Percentiles rank a stretch among this genome's conserved stretches.
Conservation (phyloP, 1,284 basidiomycete genomes). For the Ganoderma lingzhi region DNA sequence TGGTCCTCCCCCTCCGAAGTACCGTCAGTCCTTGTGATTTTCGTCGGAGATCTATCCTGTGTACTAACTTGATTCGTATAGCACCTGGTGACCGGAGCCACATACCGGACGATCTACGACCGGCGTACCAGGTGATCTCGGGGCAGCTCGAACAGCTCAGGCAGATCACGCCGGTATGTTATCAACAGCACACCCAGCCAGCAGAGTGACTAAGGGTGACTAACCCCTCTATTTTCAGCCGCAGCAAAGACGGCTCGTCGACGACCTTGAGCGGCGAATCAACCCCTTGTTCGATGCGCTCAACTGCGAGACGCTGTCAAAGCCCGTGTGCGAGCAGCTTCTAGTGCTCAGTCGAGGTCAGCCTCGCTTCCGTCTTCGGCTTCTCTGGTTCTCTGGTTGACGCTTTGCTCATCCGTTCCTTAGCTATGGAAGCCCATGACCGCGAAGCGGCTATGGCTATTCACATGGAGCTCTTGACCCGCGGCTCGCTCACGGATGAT, state of each 20-base stretch:
- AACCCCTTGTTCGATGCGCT: slow-evolving; percentile 90
- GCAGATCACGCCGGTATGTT: slow-evolving; percentile 74
- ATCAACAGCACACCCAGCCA: not conserved
- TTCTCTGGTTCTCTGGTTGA: slow-evolving; percentile 5
- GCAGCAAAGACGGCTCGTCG: slow-evolving; percentile 84
- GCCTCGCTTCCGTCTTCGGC: slow-evolving; percentile 15
- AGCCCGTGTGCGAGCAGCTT: slow-evolving; percentile 74
- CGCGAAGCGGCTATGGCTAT: slow-evolving; percentile 76
- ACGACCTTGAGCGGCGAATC: slow-evolving; percentile 90
- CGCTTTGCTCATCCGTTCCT: slow-evolving; percentile 14
- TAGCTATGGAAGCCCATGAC: slow-evolving; percentile 81
- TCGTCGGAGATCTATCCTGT: not conserved
- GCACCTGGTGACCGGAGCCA: slow-evolving; percentile 92
- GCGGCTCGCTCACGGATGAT: slow-evolving; percentile 79
- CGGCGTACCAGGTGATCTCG: slow-evolving; percentile 75
- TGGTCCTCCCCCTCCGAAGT: slow-evolving; percentile 76
- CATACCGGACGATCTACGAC: slow-evolving; percentile 78
- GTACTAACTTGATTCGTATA: slow-evolving; percentile 43
- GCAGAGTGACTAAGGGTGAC: not conserved
- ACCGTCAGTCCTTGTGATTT: slow-evolving; percentile 68
- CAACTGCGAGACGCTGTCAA: slow-evolving; percentile 90
- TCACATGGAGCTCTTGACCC: slow-evolving; percentile 83
- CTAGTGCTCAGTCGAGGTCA: slow-evolving; percentile 72
- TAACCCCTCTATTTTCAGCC: slow-evolving; percentile 53
- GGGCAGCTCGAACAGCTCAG: slow-evolving; percentile 71